Evolutionary conservation across 805 yeast species (phyloP).

Genomic region (Yamadazyma scolyti): DNA sequence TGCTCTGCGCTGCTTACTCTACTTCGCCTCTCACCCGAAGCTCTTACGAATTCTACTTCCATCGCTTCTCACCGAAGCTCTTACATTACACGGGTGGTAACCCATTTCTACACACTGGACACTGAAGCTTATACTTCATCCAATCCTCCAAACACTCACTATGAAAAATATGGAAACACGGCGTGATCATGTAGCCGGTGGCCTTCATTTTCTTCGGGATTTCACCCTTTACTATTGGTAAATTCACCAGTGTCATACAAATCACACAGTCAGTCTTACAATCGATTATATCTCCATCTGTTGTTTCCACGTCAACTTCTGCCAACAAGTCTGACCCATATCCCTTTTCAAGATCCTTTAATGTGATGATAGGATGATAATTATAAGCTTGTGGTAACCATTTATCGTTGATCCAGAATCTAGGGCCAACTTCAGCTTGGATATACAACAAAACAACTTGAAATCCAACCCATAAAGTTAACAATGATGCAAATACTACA

Average conservation of each 20-base stretch:
- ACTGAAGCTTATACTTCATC: conserved; percentile 90
- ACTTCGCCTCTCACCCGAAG: too few relatives aligned
- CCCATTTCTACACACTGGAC: conserved; percentile 87
- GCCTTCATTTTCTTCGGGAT: conserved; percentile 17
- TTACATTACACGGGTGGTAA: conserved; percentile 70
- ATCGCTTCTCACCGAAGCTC: too few relatives aligned
- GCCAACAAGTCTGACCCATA: conserved; percentile 51
- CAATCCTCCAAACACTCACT: conserved; percentile 84
- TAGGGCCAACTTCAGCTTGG: conserved; percentile 70
- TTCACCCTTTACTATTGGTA: conserved; percentile 38
- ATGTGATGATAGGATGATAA: conserved; percentile 67
- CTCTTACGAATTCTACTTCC: too few relatives aligned
- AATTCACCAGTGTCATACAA: conserved; percentile 77
- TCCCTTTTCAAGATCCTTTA: conserved; percentile 60
- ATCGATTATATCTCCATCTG: conserved; percentile 24
- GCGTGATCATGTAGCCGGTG: conserved; percentile 73
- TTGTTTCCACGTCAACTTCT: conserved; percentile 21
- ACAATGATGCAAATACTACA: conserved; percentile 40
- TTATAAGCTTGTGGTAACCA: conserved; percentile 79
- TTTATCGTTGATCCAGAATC: conserved; percentile 76
- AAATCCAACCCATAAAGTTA: conserved; percentile 52
- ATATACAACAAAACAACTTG: conserved; percentile 58
- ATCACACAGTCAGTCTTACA: conserved; percentile 78
- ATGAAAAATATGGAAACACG: conserved; percentile 89
- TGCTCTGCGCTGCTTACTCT: too few relatives aligned